phyloP scores from a whole-genome alignment of 371 early-diverging fungal species.

The Apophysomyces sp. region DNA sequence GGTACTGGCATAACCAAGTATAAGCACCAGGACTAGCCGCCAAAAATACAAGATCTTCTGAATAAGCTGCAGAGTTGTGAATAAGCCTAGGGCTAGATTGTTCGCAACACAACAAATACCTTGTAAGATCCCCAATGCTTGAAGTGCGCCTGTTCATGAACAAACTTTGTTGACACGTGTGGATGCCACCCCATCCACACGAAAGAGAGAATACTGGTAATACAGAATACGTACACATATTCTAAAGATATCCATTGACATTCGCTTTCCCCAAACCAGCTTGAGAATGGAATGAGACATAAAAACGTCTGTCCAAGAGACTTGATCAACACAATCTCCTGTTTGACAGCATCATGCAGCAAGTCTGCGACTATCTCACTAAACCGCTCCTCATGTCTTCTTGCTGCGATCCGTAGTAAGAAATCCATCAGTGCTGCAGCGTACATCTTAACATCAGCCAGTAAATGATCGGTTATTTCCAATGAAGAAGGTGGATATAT shows the following conservation, averaged over 20 bases:
- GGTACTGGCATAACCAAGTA: background rate
- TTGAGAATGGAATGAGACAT: background rate
- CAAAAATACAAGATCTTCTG: conserved; percentile 7
- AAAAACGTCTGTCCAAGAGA: background rate
- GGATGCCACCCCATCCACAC: conserved; percentile 17
- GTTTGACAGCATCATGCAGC: background rate
- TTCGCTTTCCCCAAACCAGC: background rate
- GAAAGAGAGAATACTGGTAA: background rate
- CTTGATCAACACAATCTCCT: background rate
- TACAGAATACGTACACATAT: background rate
- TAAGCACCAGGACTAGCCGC: background rate
- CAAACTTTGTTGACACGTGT: conserved; percentile 7
- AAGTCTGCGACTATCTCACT: background rate
- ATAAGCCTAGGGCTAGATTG: background rate
- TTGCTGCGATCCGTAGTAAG: background rate
- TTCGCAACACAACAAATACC: background rate
- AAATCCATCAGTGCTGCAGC: background rate
- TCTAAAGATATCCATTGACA: conserved; percentile 4
- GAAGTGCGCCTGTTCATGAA: conserved; percentile 1
- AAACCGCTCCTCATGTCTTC: background rate
- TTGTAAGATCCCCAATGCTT: conserved; percentile 9
- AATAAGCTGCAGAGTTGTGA: background rate
- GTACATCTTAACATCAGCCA: background rate
- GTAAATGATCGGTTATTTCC: background rate
- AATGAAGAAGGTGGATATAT: background rate